These are phyloP conservation scores for Cercophora sp. DNA, from an alignment of 495 filamentous ascomycete species.

Conservation along the genomic window DNA sequence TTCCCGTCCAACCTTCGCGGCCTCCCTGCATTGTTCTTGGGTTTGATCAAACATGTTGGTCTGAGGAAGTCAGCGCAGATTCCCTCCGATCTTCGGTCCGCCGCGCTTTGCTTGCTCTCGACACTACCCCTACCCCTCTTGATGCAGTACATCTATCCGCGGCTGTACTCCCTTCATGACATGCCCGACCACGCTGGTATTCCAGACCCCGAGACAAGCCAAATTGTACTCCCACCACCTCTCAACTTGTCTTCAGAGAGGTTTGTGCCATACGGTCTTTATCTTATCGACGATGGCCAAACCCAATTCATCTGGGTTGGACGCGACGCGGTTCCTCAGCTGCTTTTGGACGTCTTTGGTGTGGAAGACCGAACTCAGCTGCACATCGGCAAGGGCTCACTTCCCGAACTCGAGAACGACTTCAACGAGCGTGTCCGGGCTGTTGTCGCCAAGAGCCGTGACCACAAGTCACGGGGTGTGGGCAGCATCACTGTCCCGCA, in stretches of 20 bases:
- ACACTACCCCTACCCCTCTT: slow-evolving; percentile 87
- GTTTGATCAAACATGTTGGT: slow-evolving; percentile 92
- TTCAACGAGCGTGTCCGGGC: slow-evolving; percentile 92
- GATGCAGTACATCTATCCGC: slow-evolving; percentile 96
- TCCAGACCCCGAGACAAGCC: slow-evolving; percentile 77
- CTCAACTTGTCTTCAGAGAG: slow-evolving; percentile 84
- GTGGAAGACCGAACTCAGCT: slow-evolving; percentile 72
- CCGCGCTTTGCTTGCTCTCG: slow-evolving; percentile 86
- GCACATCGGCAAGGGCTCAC: slow-evolving; percentile 80
- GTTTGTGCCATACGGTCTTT: slow-evolving; percentile 89
- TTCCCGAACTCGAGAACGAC: slow-evolving; percentile 88
- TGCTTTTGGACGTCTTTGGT: slow-evolving; percentile 87
- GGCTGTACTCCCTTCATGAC: slow-evolving; percentile 90
- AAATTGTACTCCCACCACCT: slow-evolving; percentile 79
- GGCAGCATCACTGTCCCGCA: slow-evolving; percentile 90
- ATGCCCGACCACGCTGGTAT: slow-evolving; percentile 94
- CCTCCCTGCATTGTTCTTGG: slow-evolving; percentile 85
- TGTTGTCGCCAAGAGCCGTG: slow-evolving; percentile 85
- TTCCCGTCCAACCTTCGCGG: slow-evolving; percentile 89
- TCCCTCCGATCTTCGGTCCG: slow-evolving; percentile 90
- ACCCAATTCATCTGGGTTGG: slow-evolving; percentile 98
- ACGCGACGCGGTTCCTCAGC: slow-evolving; percentile 83
- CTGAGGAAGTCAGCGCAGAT: slow-evolving; percentile 94
- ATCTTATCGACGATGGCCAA: slow-evolving; percentile 95
- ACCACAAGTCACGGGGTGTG: slow-evolving; percentile 76